A percentile compares a stretch with the other conserved stretches of the same genome.
phyloP scores from a whole-genome alignment of 2,329 filamentous ascomycete genomes.

The Hypoxylon sp. region DNA sequence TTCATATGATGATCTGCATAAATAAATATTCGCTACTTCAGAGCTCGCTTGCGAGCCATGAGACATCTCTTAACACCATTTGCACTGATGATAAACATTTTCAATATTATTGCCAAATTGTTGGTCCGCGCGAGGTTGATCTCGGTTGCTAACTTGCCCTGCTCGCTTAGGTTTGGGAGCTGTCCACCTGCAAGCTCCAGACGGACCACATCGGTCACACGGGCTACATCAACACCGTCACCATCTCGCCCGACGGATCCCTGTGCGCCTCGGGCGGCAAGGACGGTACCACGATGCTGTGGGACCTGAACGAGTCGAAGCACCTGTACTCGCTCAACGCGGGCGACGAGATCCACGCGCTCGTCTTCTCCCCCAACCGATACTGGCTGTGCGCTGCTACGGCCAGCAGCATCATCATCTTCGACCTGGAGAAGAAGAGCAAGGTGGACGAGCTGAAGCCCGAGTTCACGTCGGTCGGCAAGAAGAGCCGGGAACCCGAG shows the following conservation, averaged over 20 bases:
- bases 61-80: slow-evolving; percentile 93
- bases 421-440: slow-evolving; percentile 99
- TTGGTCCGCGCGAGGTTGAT: not conserved
- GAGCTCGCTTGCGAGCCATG: slow-evolving; percentile 88
- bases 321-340: slow-evolving; percentile 99
- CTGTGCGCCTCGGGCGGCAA: slow-evolving; percentile 99
- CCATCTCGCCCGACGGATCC: slow-evolving; percentile 98
- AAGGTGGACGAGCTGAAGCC: slow-evolving; percentile 99
- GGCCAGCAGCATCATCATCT: slow-evolving; percentile 98
- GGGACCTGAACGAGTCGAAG: slow-evolving; percentile 99
- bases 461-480: slow-evolving; percentile 93
- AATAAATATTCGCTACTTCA: slow-evolving; percentile 99
- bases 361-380: slow-evolving; percentile 99
- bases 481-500: slow-evolving; percentile 99
- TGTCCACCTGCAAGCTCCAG: slow-evolving; percentile 98
- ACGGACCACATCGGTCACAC: slow-evolving; percentile 99
- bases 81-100: slow-evolving; percentile 71
- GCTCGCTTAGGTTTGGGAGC: slow-evolving; percentile 90
- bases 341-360: slow-evolving; percentile 99
- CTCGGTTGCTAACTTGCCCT: slow-evolving; percentile 39
- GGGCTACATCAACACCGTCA: slow-evolving; percentile 99
- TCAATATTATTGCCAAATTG: slow-evolving; percentile 16
- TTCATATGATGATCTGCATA: slow-evolving; percentile 88
- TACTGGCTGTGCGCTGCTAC: slow-evolving; percentile 99
- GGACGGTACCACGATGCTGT: slow-evolving; percentile 99